Conservation (phyloP, 495 filamentous ascomycete genomes). For the Aspergillus steynii region DNA sequence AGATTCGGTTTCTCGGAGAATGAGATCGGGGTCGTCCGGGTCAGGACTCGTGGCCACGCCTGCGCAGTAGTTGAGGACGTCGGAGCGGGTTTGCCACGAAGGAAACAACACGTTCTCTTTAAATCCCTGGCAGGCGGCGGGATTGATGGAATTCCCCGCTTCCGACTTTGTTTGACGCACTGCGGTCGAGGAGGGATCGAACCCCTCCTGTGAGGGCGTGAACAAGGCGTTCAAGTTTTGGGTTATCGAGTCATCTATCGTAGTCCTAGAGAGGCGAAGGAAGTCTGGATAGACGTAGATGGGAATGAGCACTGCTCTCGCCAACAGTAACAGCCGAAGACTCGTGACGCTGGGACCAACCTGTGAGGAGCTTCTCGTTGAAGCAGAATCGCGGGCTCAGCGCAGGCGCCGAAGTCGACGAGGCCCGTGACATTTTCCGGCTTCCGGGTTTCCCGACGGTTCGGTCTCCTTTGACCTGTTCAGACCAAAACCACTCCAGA, state of each 20-base stretch:
- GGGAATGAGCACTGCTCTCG: slow-evolving; percentile 4
- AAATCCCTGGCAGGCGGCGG: slow-evolving; percentile 65
- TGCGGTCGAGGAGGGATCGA: slow-evolving; percentile 78
- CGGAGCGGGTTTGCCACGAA: slow-evolving; percentile 82
- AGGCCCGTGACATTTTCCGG: slow-evolving; percentile 60
- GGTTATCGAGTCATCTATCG: slow-evolving; percentile 89
- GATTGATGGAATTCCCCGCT: slow-evolving; percentile 51
- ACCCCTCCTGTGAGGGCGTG: slow-evolving; percentile 68
- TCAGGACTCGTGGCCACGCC: slow-evolving; percentile 85
- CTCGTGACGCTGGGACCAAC: slow-evolving; percentile 43
- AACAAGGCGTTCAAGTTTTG: slow-evolving; percentile 91
- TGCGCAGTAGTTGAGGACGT: slow-evolving; percentile 87
- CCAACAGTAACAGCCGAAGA: background rate
- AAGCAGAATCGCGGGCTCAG: slow-evolving; percentile 94
- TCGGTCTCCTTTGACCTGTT: slow-evolving; percentile 20
- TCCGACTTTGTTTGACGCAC: slow-evolving; percentile 51
- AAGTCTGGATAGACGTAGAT: slow-evolving; percentile 64
- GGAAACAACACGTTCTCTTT: slow-evolving; percentile 80
- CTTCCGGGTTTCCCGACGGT: slow-evolving; percentile 18
- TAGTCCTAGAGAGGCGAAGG: slow-evolving; percentile 79
- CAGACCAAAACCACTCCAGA: slow-evolving; percentile 49
- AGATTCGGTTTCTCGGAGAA: slow-evolving; percentile 68
- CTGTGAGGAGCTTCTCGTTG: slow-evolving; percentile 79
- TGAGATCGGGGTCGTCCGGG: slow-evolving; percentile 80
- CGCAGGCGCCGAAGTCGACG: slow-evolving; percentile 53